Base-by-base conservation (phyloP, 2,329 filamentous ascomycete species). In the Penicillium sp. region DNA sequence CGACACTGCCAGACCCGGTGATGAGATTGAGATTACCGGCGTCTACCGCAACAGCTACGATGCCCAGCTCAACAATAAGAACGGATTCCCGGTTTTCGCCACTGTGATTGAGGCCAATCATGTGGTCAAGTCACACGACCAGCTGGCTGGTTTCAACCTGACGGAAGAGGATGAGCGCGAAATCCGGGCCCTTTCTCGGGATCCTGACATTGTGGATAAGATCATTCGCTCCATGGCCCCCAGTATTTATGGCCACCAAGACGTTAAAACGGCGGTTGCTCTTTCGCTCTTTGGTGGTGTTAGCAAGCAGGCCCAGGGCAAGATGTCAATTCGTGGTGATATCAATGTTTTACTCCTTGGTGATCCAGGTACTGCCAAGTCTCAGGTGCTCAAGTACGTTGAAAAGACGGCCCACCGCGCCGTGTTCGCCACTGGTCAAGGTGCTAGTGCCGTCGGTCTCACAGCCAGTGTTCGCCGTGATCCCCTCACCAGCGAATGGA, bases 21-120 rank as follows among this genome's bases (percentile, higher is more conserved):
- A 99, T 74, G 95, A 99, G 71, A 92, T 99, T 53, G 94, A 99
- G 69, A 87, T 99, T 9, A 97, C 92, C 7, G 94, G 94, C 60
- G 90, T 96, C 64, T 99, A 99, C 77, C 88, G 91, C 65, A 99
- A 99, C 79, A 97, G 95, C 77, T 99, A 97, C 69, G 93, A 97
- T 71, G 92, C 94, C 3, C 91, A 96, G 65, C 83, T 99, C 51
- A 99, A 99, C 78, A 97, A 97, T 78, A 93, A 94, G 69, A 99
- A 97, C 69, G 94, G 94, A 4, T 97, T 99, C 76, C 94, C 94
- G 0, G 94, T 99, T 34, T 99, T 99, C 73, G 93, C 94, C 4
- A 99, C 94, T 0, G 94, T 99, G 55, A 83, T 99, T 4, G 94
- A 99, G 74, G 95, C 95, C 26, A 99, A 99, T 75, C 92, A 99